Conservation (phyloP, 108 stramenopile genomes). For the Nannochloropsis gaditana region DNA sequence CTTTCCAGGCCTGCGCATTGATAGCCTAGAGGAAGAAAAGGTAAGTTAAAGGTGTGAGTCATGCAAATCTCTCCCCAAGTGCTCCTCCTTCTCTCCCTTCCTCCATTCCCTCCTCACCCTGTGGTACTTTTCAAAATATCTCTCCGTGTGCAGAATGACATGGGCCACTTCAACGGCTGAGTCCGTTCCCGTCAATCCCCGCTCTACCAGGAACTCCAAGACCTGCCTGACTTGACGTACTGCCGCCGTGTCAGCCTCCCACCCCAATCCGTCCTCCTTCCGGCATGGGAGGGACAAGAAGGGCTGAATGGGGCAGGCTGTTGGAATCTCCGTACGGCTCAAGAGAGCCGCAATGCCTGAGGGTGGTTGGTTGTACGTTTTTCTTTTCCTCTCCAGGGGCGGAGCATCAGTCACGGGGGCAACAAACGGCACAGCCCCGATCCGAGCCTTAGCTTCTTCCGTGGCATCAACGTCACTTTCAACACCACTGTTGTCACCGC, state of each 20-base stretch:
- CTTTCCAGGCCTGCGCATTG: not conserved
- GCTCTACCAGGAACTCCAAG: not conserved
- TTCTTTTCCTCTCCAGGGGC: not conserved
- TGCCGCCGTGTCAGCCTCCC: not conserved
- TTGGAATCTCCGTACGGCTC: not conserved
- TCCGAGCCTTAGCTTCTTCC: too few relatives aligned
- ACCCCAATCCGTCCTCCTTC: not conserved
- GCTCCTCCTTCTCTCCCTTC: too few relatives aligned
- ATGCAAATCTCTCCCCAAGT: too few relatives aligned
- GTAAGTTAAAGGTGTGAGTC: too few relatives aligned
- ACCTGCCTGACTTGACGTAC: not conserved
- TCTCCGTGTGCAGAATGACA: not conserved
- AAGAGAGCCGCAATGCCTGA: not conserved
- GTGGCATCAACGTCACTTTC: too few relatives aligned
- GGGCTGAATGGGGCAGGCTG: not conserved
- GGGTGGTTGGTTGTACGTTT: not conserved
- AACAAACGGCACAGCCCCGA: too few relatives aligned
- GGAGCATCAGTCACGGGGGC: too few relatives aligned
- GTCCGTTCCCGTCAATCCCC: not conserved
- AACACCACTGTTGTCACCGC: too few relatives aligned
- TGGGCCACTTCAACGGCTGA: not conserved
- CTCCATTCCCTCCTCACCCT: not conserved
- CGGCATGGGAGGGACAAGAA: not conserved
- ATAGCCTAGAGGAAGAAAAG: not conserved
- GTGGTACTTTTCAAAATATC: not conserved